Evolutionary conservation across 2,329 filamentous ascomycete species (phyloP).

Genomic region (Beauveria caledonica): DNA sequence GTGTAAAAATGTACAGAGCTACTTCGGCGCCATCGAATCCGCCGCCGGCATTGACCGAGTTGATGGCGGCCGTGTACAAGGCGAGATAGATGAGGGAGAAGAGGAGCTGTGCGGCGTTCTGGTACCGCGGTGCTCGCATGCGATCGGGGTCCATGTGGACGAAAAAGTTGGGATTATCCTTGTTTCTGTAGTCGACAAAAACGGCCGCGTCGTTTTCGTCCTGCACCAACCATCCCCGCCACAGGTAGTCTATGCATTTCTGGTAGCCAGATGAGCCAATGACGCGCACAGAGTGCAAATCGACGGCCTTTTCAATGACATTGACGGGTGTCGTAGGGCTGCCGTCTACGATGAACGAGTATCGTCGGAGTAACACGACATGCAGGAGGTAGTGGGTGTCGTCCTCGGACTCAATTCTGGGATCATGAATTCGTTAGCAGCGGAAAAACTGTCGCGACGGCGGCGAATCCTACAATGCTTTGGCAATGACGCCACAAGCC

Average conservation of each 20-base stretch:
- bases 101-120: constrained; percentile 81
- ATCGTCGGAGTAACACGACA: constrained; percentile 76
- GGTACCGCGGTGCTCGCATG: constrained; percentile 86
- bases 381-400: constrained; percentile 72
- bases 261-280: constrained; percentile 94
- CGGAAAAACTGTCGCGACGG: not conserved
- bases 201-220: constrained; percentile 83
- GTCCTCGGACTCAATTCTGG: constrained; percentile 76
- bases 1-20: constrained; percentile 81
- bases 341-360: constrained; percentile 68
- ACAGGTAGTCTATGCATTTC: constrained; percentile 87
- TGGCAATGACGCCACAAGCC: constrained; percentile 89
- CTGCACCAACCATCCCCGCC: constrained; percentile 95
- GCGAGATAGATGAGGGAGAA: constrained; percentile 76
- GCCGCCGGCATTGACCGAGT: constrained; percentile 80
- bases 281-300: constrained; percentile 78
- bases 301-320: constrained; percentile 87
- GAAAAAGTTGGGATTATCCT: constrained; percentile 69
- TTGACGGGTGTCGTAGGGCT: constrained; percentile 70
- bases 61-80: constrained; percentile 85
- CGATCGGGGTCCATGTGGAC: constrained; percentile 86
- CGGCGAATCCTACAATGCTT: constrained; percentile 47
- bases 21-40: constrained; percentile 79
- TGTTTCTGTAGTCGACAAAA: constrained; percentile 81
- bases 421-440: not conserved